phyloP scores from a whole-genome alignment of 2,329 filamentous ascomycete genomes.

The Lachnellula hyalina region DNA sequence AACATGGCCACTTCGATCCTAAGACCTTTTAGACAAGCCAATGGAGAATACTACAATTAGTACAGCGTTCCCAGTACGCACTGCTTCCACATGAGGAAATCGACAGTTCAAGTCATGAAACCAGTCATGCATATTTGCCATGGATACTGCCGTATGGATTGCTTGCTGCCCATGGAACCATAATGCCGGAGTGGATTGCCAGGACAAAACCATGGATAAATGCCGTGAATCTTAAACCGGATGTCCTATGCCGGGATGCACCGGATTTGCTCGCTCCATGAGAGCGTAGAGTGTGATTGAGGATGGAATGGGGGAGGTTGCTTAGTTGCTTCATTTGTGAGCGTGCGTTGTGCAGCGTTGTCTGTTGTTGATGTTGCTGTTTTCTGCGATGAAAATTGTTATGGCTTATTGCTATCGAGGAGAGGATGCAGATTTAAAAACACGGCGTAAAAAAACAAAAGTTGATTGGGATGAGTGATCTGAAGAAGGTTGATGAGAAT shows the following conservation, averaged over 20 bases:
- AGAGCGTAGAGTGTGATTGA: neutral
- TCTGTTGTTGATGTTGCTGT: neutral
- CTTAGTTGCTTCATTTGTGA: neutral
- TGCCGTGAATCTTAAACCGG: slow-evolving; percentile 1
- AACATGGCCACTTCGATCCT: slow-evolving; percentile 2
- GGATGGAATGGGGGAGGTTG: neutral
- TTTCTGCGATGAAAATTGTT: neutral
- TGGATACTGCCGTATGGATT: slow-evolving; percentile 16
- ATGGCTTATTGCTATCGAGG: neutral
- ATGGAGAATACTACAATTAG: slow-evolving; percentile 5
- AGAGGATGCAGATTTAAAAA: neutral
- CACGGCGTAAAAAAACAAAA: neutral
- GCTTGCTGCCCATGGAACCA: neutral
- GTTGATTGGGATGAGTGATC: slow-evolving; percentile 39
- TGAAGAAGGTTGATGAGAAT: too few species aligned
- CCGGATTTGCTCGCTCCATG: neutral
- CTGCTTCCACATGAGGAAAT: slow-evolving; percentile 11
- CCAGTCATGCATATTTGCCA: slow-evolving; percentile 25
- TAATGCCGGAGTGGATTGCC: slow-evolving; percentile 6
- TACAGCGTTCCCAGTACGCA: slow-evolving; percentile 23
- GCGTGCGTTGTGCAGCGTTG: neutral
- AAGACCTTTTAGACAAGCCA: neutral
- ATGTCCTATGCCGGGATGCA: neutral
- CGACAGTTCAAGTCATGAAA: slow-evolving; percentile 25
- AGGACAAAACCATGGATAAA: neutral